Conservation (phyloP, 2,329 filamentous ascomycete species). For the Fonsecaea nubica region DNA sequence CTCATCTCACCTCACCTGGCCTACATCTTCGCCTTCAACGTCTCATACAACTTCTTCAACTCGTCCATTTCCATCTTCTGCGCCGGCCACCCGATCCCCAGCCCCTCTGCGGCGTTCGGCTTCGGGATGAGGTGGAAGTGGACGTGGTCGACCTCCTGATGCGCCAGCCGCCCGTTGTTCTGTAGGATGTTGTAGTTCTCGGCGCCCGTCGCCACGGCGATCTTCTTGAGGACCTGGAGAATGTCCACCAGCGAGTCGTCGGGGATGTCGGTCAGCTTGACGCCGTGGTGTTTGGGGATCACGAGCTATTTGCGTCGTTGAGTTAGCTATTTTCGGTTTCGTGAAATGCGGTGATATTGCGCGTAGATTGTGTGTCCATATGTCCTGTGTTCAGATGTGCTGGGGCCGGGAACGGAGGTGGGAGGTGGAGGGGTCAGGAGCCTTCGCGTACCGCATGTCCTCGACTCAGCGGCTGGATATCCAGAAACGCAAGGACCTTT, state of each 20-base stretch:
- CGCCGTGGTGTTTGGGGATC: conserved; percentile 93
- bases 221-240: conserved; percentile 84
- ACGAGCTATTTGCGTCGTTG: conserved; percentile 69
- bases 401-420: too few relatives aligned
- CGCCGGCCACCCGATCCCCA: conserved; percentile 80
- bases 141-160: conserved; percentile 92
- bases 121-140: conserved; percentile 99
- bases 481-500: conserved; percentile 92
- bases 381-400: neutral
- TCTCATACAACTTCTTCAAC: conserved; percentile 78
- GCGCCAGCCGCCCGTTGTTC: conserved; percentile 91
- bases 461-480: conserved; percentile 86
- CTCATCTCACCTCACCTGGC: neutral
- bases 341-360: too few relatives aligned
- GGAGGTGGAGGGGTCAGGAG: conserved; percentile 9
- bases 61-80: conserved; percentile 79
- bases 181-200: conserved; percentile 91
- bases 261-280: conserved; percentile 88
- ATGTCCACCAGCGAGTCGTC: conserved; percentile 86
- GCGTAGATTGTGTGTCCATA: too few relatives aligned
- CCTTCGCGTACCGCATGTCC: conserved; percentile 76
- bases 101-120: conserved; percentile 79
- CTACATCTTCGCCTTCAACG: conserved; percentile 89
- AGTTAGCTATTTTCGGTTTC: too few relatives aligned
- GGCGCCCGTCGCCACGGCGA: conserved; percentile 77